Evolutionary conservation across 371 early-diverging fungal genomes (phyloP).

Genomic region (Rhizomucor miehei): DNA sequence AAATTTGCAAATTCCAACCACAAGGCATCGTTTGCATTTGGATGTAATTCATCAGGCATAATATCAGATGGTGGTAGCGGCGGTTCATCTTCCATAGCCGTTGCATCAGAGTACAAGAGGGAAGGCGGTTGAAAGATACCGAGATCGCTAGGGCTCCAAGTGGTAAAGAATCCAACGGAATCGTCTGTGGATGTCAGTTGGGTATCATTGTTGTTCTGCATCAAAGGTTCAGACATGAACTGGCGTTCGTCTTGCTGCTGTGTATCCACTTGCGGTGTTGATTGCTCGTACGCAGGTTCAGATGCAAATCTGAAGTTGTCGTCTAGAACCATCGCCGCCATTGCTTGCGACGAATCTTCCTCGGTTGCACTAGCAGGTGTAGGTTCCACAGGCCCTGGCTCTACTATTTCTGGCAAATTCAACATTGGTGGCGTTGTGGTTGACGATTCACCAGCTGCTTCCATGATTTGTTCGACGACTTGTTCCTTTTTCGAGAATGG

Average conservation of each 20-base stretch:
- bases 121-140: constrained; percentile 22
- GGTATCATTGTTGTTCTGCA: neutral
- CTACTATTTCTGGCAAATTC: too few species aligned
- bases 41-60: neutral
- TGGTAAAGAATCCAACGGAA: constrained; percentile 13
- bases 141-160: constrained; percentile 21
- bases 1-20: constrained; percentile 47
- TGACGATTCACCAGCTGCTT: too few species aligned
- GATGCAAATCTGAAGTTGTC: neutral
- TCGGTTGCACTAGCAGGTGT: neutral
- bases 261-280: neutral
- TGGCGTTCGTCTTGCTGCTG: neutral
- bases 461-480: neutral
- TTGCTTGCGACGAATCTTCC: neutral
- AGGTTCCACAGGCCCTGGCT: too few species aligned
- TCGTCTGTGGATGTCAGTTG: constrained; percentile 9
- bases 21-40: constrained; percentile 1
- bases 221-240: constrained; percentile 1
- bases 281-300: neutral
- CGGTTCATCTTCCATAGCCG: constrained; percentile 19
- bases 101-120: constrained; percentile 24
- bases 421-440: too few species aligned
- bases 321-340: neutral
- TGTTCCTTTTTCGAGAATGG: neutral
- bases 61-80: constrained; percentile 7